phyloP scores from a whole-genome alignment of 2,329 filamentous ascomycete genomes.

The Teratosphaeria gauchensis region DNA sequence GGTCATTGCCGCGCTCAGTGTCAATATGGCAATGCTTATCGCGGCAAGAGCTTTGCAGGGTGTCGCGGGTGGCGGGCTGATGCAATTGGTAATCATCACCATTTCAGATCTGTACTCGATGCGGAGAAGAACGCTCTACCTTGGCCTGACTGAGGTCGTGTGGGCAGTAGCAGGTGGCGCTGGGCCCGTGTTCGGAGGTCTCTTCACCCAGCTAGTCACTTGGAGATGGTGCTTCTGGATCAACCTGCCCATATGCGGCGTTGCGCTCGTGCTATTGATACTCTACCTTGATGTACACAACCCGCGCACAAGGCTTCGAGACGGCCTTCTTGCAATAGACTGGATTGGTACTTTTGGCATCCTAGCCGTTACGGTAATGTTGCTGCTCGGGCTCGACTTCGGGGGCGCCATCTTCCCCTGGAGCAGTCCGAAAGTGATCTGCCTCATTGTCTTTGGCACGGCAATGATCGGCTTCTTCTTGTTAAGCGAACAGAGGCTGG shows the following conservation, averaged over 20 bases:
- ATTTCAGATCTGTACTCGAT: conserved; percentile 48
- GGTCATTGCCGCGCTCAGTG: conserved; percentile 40
- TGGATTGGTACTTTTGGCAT: conserved; percentile 46
- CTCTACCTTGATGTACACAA: conserved; percentile 48
- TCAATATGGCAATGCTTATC: conserved; percentile 44
- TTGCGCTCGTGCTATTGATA: conserved; percentile 40
- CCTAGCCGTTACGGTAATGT: conserved; percentile 41
- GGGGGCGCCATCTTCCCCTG: conserved; percentile 45
- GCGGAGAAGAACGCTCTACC: conserved; percentile 30
- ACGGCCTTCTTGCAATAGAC: conserved; percentile 44
- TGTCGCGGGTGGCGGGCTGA: conserved; percentile 43
- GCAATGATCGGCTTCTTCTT: conserved; percentile 45
- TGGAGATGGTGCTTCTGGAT: conserved; percentile 49
- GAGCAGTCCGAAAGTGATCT: conserved; percentile 46
- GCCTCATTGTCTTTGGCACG: conserved; percentile 43
- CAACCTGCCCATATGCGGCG: conserved; percentile 43
- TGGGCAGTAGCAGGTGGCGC: conserved; percentile 47
- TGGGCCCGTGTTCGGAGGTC: conserved; percentile 45
- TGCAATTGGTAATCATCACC: conserved; percentile 44
- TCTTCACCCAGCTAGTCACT: conserved; percentile 35
- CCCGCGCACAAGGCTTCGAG: conserved; percentile 38
- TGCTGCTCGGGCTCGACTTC: conserved; percentile 46
- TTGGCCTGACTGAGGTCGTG: conserved; percentile 43
- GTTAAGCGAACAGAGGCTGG: conserved; percentile 53
- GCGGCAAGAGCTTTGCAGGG: conserved; percentile 46